These are phyloP conservation scores for Candolleomyces aberdarensis DNA, from an alignment of 768 basidiomycete genomes.

Conservation along the genomic window DNA sequence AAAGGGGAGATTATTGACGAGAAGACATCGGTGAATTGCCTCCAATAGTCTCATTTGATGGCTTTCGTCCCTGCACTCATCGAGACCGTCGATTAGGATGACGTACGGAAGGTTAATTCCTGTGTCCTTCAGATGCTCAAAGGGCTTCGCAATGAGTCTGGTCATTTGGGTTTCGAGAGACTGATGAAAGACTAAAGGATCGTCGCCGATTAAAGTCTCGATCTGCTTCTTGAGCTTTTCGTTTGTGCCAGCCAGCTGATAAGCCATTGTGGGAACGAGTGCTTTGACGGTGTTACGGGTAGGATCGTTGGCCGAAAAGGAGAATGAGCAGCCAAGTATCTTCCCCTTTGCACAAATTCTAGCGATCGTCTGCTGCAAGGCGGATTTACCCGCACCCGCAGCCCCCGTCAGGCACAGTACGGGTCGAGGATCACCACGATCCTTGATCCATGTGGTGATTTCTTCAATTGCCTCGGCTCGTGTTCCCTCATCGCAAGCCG, in stretches of 20 bases:
- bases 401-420: slow-evolving; percentile 4
- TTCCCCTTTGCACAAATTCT: background rate
- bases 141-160: background rate
- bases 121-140: background rate
- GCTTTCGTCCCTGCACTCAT: background rate
- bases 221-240: background rate
- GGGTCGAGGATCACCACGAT: background rate
- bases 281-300: background rate
- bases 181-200: background rate
- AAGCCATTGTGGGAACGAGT: background rate
- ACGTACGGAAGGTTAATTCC: background rate
- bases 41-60: background rate
- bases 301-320: background rate
- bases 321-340: background rate
- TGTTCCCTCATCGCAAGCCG: no score
- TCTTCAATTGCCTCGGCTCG: no score
- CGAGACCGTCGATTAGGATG: slow-evolving; percentile 5
- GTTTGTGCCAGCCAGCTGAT: background rate
- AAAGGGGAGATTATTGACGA: background rate
- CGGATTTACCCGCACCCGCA: slow-evolving; percentile 4
- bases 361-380: background rate
- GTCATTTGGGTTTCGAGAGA: background rate
- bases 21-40: background rate
- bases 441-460: no score
- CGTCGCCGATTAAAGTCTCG: background rate